Evolutionary conservation across 164 flowering plant genomes (phyloP).

Genomic region (Chimonanthus praecox): DNA sequence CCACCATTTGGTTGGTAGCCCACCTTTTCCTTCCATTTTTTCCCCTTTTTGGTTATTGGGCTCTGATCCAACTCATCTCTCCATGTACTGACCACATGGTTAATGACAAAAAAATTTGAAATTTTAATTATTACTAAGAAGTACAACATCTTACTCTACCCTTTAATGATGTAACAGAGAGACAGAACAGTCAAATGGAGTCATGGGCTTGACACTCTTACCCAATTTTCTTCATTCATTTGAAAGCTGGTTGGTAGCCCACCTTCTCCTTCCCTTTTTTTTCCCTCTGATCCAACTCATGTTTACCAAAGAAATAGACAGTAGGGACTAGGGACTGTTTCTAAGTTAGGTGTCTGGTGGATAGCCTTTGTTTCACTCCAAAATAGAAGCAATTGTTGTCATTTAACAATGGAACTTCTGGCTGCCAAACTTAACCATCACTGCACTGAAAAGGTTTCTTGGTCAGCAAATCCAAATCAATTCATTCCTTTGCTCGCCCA

Average conservation of each 20-base stretch:
- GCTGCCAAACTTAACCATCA: constrained; percentile 4
- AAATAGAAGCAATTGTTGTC: neutral
- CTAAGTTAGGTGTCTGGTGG: constrained; percentile 1
- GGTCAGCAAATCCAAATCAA: neutral
- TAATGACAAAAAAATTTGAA: no score
- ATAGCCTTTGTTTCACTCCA: neutral
- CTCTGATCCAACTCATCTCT: no score
- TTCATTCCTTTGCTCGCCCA: neutral
- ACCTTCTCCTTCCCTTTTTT: no score
- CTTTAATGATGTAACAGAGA: no score
- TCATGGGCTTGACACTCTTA: neutral
- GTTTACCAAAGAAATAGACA: neutral
- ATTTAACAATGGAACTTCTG: neutral
- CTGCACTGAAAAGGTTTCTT: neutral
- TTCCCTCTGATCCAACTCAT: neutral
- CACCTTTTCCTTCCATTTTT: no score
- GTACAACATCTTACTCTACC: no score
- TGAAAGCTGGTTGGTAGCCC: neutral
- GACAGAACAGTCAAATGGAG: neutral
- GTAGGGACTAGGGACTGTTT: neutral
- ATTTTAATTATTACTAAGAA: no score
- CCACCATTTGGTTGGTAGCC: no score
- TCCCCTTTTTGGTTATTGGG: no score
- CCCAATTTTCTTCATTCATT: neutral
- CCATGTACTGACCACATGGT: no score